These are phyloP conservation scores for Arctostaphylos glauca DNA, from an alignment of 148 eudicot species.

Conservation along the genomic window DNA sequence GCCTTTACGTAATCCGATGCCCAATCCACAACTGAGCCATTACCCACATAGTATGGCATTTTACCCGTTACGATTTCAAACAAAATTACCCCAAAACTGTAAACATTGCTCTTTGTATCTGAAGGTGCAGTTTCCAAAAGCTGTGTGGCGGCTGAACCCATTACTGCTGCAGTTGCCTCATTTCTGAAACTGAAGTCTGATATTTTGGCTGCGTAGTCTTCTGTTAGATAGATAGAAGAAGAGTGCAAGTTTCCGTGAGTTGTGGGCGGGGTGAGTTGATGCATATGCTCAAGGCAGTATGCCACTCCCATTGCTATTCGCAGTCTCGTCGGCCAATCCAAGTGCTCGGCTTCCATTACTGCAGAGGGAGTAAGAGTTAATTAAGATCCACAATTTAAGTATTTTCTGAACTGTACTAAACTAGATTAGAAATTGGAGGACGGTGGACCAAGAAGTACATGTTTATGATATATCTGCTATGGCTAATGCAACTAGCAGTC, in stretches of 20 bases:
- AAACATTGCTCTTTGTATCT: slow-evolving; percentile 53
- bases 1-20: slow-evolving; percentile 44
- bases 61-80: slow-evolving; percentile 76
- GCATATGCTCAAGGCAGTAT: slow-evolving; percentile 85
- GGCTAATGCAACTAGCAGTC: background rate
- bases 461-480: background rate
- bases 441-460: background rate
- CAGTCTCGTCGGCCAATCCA: slow-evolving; percentile 79
- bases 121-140: slow-evolving; percentile 42
- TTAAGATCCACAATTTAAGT: background rate
- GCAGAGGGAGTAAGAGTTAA: slow-evolving; percentile 15
- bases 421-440: background rate
- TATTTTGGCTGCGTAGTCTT: slow-evolving; percentile 88
- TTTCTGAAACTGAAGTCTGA: slow-evolving; percentile 83
- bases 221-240: slow-evolving; percentile 68
- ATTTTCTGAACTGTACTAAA: slow-evolving; percentile 6
- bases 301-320: slow-evolving; percentile 84
- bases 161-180: slow-evolving; percentile 40
- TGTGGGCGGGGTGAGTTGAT: slow-evolving; percentile 63
- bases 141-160: slow-evolving; percentile 53
- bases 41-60: slow-evolving; percentile 54
- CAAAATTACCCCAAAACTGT: slow-evolving; percentile 72
- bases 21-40: slow-evolving; percentile 52
- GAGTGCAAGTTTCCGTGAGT: slow-evolving; percentile 65
- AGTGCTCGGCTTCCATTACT: slow-evolving; percentile 90